Evolutionary conservation across 352 stramenopile species (phyloP), one percentile per base, ranked within the genome.

Genomic region (Pythium dissimile): DNA sequence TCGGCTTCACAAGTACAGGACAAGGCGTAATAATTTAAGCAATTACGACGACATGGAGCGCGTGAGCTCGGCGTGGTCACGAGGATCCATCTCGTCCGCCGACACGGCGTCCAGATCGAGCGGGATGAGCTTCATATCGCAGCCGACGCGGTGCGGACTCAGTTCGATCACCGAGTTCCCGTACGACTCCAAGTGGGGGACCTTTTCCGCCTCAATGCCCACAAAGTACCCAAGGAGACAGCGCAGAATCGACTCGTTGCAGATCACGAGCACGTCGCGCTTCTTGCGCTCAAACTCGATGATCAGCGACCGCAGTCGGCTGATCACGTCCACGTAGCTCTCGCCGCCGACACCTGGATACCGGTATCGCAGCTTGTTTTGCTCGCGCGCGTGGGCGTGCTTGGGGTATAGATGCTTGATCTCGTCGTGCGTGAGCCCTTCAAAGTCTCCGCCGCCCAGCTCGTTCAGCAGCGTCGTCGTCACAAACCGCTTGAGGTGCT

Each of bases 311-410:
- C 88, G 77, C 43, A 97, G 59, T 15, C 92, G 83, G 24, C 91
- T 92, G 66, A 97, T 98, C 28, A 98, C 81, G 62, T 98, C 92
- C 53, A 97, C 77, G 68, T 98, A 98, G 54, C 86, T 96, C 67
- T 98, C 92, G 11, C 91, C 92, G 2, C 91, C 91, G 9, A 92
- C 88, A 23, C 91, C 91, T 0, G 92, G 79, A 59, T 94, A 94
- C 5, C 92, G 75, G 63, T 97, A 98, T 11, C 80, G 80, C 21
- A 98, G 77, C 62, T 97, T 97, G 73, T 98, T 87, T 39, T 94
- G 72, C 57, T 92, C 57, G 7, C 88, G 73, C n/a, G 81, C 81
- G 18, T 83, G 57, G 42, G 85, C 96, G 62, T 97, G 86, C 62
- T 92, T 86, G 0, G 86, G 90, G 78, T 96, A 97, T 31, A 86